Conservation (phyloP, 495 filamentous ascomycete genomes). For the Talaromyces trachyspermus region DNA sequence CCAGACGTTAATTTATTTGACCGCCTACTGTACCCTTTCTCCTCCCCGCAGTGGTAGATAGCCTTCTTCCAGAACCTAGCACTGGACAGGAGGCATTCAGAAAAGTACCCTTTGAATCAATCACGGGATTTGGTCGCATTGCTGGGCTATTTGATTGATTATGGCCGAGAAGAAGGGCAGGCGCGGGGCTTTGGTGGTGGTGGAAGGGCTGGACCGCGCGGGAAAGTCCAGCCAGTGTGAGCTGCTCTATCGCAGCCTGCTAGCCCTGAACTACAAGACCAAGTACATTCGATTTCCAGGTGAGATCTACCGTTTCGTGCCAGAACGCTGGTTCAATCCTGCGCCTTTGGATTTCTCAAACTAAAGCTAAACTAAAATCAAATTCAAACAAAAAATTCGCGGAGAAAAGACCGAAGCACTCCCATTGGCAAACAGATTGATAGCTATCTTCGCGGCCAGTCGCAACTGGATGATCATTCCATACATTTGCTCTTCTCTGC, state of each 20-base stretch:
- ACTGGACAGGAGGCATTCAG: no score
- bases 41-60: no score
- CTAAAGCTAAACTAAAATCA: no score
- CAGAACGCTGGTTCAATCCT: no score
- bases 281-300: conserved; percentile 83
- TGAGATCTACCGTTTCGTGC: no score
- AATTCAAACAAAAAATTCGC: no score
- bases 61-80: no score
- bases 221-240: conserved; percentile 94
- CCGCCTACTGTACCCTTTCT: not conserved
- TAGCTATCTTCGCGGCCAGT: conserved; percentile 67
- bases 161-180: conserved; percentile 1
- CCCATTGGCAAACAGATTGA: conserved; percentile 88
- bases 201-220: conserved; percentile 90
- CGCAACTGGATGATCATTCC: conserved; percentile 78
- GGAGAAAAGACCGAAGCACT: conserved; percentile 66
- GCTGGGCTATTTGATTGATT: no score
- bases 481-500: conserved; percentile 95
- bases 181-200: conserved; percentile 74
- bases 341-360: conserved; percentile 2
- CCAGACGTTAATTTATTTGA: not conserved
- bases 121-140: no score
- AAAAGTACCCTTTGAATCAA: no score
- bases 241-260: conserved; percentile 56
- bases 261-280: conserved; percentile 54